phyloP scores from a whole-genome alignment of 2,329 filamentous ascomycete species.

The Neurospora sp. region DNA sequence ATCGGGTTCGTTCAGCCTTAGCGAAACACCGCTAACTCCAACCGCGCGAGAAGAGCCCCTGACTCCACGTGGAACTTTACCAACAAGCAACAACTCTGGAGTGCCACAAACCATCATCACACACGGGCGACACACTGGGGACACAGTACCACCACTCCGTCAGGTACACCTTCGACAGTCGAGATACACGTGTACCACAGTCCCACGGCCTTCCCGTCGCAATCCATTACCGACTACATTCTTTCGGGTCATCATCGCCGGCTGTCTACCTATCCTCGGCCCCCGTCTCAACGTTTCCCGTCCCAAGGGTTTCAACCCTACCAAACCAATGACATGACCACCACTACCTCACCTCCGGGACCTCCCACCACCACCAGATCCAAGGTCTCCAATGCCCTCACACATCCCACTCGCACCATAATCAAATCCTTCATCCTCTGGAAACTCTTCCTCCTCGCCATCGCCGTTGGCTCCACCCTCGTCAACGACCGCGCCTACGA shows the following conservation, averaged over 20 bases:
- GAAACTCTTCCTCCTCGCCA: conserved; percentile 56
- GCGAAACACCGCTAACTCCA: background rate
- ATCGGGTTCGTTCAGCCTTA: background rate
- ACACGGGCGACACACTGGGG: background rate
- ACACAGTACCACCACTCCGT: background rate
- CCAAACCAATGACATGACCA: background rate
- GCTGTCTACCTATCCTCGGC: background rate
- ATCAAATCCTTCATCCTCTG: conserved; percentile 45
- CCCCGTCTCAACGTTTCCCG: background rate
- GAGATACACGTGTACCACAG: background rate
- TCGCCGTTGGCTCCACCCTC: conserved; percentile 42
- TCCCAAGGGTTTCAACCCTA: too few relatives aligned
- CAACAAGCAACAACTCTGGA: too few relatives aligned
- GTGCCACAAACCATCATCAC: background rate
- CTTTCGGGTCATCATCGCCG: background rate
- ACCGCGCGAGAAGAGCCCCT: background rate
- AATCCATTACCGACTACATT: background rate
- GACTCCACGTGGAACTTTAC: background rate
- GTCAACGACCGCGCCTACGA: conserved; percentile 57
- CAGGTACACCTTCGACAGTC: background rate
- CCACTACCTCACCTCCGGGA: background rate
- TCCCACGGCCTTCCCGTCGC: background rate
- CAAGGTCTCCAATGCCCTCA: background rate
- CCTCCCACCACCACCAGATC: too few relatives aligned
- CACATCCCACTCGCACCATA: conserved; percentile 19